phyloP scores from a whole-genome alignment of 768 basidiomycete species.

The Naganishia kalamii region DNA sequence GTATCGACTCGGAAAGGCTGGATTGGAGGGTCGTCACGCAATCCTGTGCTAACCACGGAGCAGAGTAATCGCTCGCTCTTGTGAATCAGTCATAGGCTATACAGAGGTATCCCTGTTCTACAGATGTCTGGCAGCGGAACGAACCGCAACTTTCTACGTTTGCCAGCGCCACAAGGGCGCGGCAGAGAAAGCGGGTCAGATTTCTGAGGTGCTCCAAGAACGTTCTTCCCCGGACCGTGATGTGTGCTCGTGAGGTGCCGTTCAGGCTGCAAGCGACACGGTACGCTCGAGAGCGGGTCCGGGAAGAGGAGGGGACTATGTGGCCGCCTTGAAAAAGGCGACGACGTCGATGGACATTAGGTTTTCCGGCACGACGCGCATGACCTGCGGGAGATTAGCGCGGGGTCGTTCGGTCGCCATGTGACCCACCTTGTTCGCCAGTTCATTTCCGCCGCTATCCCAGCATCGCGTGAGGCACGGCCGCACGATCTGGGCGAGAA shows the following conservation, averaged over 20 bases:
- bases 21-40: no score
- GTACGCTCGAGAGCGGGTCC: not conserved
- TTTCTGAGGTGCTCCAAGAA: conserved; percentile 22
- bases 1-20: no score
- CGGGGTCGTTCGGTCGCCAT: not conserved
- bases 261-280: not conserved
- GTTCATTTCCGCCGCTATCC: conserved; percentile 76
- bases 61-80: no score
- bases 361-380: conserved; percentile 1
- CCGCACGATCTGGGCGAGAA: conserved; percentile 59
- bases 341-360: not conserved
- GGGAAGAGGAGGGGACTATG: not conserved
- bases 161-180: not conserved
- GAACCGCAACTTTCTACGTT: conserved; percentile 9
- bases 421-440: conserved; percentile 55
- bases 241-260: not conserved
- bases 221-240: conserved; percentile 11
- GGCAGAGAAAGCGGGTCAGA: conserved; percentile 15
- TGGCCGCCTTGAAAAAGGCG: conserved; percentile 6
- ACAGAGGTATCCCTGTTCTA: not conserved
- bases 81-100: no score
- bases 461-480: conserved; percentile 68
- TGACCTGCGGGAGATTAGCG: not conserved
- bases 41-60: no score
- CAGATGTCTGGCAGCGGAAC: conserved; percentile 20